Evolutionary conservation across 2,329 filamentous ascomycete genomes (phyloP).

Genomic region (Xylaria sp.): DNA sequence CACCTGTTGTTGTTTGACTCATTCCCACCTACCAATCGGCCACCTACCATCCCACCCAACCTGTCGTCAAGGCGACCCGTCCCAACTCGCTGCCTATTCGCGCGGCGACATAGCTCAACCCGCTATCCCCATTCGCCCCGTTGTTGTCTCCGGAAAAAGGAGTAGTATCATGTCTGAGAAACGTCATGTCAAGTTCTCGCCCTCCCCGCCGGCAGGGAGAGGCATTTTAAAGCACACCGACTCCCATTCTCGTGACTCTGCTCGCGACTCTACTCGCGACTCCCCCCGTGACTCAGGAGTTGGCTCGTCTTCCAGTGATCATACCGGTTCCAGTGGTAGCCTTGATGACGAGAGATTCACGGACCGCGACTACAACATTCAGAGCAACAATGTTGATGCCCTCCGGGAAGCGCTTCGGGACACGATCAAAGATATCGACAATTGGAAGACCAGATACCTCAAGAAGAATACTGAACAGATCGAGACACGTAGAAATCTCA

Average conservation of each 20-base stretch:
- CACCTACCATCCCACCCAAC: constrained; percentile 11
- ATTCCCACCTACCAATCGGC: constrained; percentile 16
- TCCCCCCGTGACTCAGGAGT: constrained; percentile 41
- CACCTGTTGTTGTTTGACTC: constrained; percentile 12
- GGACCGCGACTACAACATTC: constrained; percentile 24
- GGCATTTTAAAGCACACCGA: constrained; percentile 27
- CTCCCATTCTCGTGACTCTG: constrained; percentile 27
- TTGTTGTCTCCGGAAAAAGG: neutral
- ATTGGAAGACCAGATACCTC: constrained; percentile 16
- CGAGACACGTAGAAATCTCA: constrained; percentile 15
- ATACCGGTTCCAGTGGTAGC: constrained; percentile 38
- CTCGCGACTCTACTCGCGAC: too few species aligned
- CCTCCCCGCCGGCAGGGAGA: constrained; percentile 17
- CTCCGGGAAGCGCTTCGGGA: constrained; percentile 24
- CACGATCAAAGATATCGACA: constrained; percentile 24
- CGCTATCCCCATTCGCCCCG: neutral
- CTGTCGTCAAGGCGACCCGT: constrained; percentile 20
- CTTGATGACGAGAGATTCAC: constrained; percentile 40
- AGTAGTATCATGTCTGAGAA: constrained; percentile 32
- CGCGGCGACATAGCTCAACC: constrained; percentile 9
- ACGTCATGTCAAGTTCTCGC: constrained; percentile 35
- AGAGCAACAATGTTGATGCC: constrained; percentile 28
- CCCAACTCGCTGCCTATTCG: constrained; percentile 15
- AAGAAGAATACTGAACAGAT: constrained; percentile 17
- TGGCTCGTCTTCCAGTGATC: constrained; percentile 41